A percentile compares a stretch with the other conserved stretches of the same genome.
Conservation (phyloP, 768 basidiomycete species). For the Tricholoma matsutake region DNA sequence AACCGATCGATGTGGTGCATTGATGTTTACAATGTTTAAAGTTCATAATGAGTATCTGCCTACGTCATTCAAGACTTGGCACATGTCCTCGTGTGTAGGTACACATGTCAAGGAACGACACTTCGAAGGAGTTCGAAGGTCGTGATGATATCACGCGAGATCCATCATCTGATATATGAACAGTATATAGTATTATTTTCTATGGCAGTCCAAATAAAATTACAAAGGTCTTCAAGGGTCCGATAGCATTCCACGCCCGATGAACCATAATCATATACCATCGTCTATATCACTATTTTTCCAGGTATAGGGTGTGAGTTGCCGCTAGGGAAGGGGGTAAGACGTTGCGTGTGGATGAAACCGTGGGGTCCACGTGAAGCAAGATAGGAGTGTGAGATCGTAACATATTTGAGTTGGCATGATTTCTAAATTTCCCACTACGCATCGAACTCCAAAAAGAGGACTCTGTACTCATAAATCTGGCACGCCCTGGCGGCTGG, state of each 20-base stretch:
- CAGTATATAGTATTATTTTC: neutral
- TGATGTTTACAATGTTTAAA: no score
- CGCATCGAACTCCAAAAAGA: neutral
- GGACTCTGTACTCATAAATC: neutral
- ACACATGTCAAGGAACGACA: no score
- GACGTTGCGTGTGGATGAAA: neutral
- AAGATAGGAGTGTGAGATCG: neutral
- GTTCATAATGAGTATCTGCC: no score
- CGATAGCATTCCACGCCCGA: neutral
- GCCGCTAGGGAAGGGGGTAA: neutral
- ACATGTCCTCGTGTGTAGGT: no score
- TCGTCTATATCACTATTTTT: neutral
- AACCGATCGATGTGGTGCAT: no score
- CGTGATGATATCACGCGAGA: neutral
- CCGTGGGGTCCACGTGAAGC: neutral
- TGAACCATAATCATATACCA: neutral
- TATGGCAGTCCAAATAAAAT: neutral
- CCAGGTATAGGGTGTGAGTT: neutral
- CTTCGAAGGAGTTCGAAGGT: no score
- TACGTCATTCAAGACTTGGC: no score
- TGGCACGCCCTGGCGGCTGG: conserved; percentile 44
- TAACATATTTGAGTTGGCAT: neutral
- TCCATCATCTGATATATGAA: neutral
- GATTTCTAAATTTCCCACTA: neutral
- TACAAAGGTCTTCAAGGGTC: neutral